Evolutionary conservation across 2,329 filamentous ascomycete genomes (phyloP), one percentile per base, ranked within the genome.

Genomic region (Aspergillus nomiae): DNA sequence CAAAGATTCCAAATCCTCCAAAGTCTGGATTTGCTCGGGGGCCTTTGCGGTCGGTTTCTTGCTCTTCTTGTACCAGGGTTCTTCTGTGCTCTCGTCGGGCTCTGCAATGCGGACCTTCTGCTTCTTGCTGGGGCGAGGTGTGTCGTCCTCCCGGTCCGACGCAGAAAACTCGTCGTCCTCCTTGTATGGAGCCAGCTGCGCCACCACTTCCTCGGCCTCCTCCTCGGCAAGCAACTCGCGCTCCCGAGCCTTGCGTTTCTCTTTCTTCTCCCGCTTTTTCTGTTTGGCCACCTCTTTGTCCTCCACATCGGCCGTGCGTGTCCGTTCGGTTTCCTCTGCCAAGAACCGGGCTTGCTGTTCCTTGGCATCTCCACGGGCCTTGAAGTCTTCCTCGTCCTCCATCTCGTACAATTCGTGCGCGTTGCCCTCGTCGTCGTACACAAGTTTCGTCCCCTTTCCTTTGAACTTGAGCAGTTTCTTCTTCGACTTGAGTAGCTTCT

Each of bases 401-500:
- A 99, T 88, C 76, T 96, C 91, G 81, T 98, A 97, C 16, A 96
- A 77, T 66, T 91, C 87, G 76, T 95, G 93, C 3, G 93, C 85
- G 65, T 91, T 89, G 69, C 94, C 94, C 36, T 97, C 92, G 55
- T 97, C 94, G 79, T 98, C 94, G 76, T 94, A 99, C 6, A 97
- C 85, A 9, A 97, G 82, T 76, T 95, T 96, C 46, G 87, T 89
- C 14, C 92, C 91, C 74, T 90, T 91, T 73, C 92, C 92, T 83
- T 93, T 96, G 83, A 92, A 91, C 76, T 96, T 95, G 74, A 92
- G 86, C 68, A 97, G 86, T 78, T 96, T 91, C 85, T 97, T 97
- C 84, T 97, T 98, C 24, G 92, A 96, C 73, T 90, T 90, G 68
- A 98, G 86, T n/a, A 97, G 86, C 81, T 97, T 98, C 80, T 97